Evolutionary conservation across 2,329 filamentous ascomycete genomes (phyloP).

Genomic region (Aspergillus fischeri): DNA sequence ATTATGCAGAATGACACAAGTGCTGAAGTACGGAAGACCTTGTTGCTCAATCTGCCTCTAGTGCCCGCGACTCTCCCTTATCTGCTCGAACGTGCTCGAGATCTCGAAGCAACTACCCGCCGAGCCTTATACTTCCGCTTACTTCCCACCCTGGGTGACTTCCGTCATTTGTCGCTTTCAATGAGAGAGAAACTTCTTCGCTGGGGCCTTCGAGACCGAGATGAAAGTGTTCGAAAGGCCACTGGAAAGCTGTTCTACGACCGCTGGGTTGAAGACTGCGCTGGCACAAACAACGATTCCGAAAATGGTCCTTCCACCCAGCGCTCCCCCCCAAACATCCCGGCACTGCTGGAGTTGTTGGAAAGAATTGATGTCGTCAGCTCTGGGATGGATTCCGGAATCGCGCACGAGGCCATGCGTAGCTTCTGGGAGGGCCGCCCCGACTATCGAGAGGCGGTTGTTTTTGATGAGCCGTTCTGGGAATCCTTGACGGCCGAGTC

Average conservation of each 20-base stretch:
- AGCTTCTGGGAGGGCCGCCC: constrained; percentile 93
- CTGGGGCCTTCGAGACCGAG: constrained; percentile 90
- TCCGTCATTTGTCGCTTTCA: constrained; percentile 84
- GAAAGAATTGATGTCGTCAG: constrained; percentile 93
- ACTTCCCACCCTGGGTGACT: constrained; percentile 85
- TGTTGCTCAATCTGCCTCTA: constrained; percentile 87
- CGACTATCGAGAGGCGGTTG: constrained; percentile 45
- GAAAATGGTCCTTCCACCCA: constrained; percentile 48
- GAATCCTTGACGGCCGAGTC: constrained; percentile 64
- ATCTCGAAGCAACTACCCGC: constrained; percentile 79
- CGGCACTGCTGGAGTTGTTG: constrained; percentile 83
- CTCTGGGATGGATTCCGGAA: constrained; percentile 82
- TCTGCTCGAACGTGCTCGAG: constrained; percentile 83
- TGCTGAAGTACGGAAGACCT: constrained; percentile 82
- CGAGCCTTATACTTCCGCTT: constrained; percentile 82
- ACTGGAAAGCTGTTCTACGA: constrained; percentile 86
- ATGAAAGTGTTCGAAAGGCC: constrained; percentile 90
- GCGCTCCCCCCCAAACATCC: constrained; percentile 63
- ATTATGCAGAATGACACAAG: constrained; percentile 91
- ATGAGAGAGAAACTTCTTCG: constrained; percentile 94
- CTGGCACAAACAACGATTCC: constrained; percentile 59
- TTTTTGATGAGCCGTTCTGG: constrained; percentile 46
- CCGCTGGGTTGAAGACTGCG: constrained; percentile 97
- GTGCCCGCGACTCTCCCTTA: constrained; percentile 77
- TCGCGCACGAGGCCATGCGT: constrained; percentile 89